Conservation (phyloP, 202 grass and related monocot species). For the Schoenoplectus tabernaemontani region DNA sequence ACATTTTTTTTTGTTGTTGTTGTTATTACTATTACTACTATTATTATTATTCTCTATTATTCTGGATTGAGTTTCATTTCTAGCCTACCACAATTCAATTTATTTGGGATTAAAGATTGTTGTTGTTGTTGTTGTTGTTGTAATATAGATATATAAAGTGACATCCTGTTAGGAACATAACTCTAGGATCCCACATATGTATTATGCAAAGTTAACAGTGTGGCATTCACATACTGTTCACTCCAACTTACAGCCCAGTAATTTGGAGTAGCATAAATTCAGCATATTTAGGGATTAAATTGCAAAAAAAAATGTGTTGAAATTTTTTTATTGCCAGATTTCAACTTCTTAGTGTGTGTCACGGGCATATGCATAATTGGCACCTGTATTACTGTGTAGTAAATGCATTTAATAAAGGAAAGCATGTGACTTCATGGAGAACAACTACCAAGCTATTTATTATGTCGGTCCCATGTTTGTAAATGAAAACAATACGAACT, state of each 20-base stretch:
- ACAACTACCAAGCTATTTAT: background rate
- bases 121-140: no score
- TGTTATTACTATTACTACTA: no score
- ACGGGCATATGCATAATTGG: background rate
- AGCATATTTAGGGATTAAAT: background rate
- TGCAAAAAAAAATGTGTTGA: background rate
- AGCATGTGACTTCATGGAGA: background rate
- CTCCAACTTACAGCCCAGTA: background rate
- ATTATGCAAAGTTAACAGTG: background rate
- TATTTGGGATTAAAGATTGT: no score
- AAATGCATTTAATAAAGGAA: slow-evolving; percentile 9
- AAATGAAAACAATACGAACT: slow-evolving; percentile 14
- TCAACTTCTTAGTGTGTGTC: background rate
- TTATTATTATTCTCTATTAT: no score
- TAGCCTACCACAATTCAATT: no score
- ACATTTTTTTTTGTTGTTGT: no score
- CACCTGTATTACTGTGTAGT: background rate
- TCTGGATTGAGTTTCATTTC: no score
- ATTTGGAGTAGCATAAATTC: background rate
- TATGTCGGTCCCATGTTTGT: slow-evolving; percentile 4
- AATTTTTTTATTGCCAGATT: background rate
- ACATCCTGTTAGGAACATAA: background rate
- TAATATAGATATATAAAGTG: background rate
- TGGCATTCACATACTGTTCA: background rate
- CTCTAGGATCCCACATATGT: background rate